phyloP scores from a whole-genome alignment of 2,329 filamentous ascomycete species.

The Fusarium nisikadoi region DNA sequence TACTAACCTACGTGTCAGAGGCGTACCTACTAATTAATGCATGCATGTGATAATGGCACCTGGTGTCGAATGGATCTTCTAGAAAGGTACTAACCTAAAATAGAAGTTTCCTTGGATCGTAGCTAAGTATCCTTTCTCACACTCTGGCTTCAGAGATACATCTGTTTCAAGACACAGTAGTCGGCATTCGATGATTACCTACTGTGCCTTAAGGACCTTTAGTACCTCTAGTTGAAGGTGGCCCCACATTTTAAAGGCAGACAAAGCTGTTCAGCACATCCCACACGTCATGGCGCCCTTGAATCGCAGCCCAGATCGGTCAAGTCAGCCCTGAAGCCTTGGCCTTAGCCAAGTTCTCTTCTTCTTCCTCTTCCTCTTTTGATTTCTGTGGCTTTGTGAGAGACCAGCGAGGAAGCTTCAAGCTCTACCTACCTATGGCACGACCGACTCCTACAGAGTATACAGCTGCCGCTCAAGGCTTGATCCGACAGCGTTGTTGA shows the following conservation, averaged over 20 bases:
- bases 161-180: not conserved
- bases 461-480: constrained; percentile 29
- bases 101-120: not conserved
- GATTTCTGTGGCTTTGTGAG: constrained; percentile 12
- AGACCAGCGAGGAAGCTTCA: constrained; percentile 5
- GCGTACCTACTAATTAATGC: constrained; percentile 1
- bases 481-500: constrained; percentile 21
- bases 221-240: not conserved
- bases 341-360: not conserved
- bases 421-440: constrained; percentile 35
- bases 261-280: constrained; percentile 3
- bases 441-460: constrained; percentile 20
- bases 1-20: not conserved
- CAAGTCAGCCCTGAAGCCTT: constrained; percentile 25
- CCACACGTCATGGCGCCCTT: constrained; percentile 36
- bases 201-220: too few species aligned
- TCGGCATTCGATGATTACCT: not conserved
- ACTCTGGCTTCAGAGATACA: not conserved
- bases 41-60: constrained; percentile 27
- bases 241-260: constrained; percentile 35
- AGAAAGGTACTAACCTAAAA: not conserved
- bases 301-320: constrained; percentile 22
- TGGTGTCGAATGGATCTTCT: constrained; percentile 4
- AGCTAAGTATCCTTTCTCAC: not conserved
- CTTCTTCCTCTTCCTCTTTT: too few species aligned